These are phyloP conservation scores for Lippia alba DNA, from an alignment of 305 asterid genomes.

Conservation along the genomic window DNA sequence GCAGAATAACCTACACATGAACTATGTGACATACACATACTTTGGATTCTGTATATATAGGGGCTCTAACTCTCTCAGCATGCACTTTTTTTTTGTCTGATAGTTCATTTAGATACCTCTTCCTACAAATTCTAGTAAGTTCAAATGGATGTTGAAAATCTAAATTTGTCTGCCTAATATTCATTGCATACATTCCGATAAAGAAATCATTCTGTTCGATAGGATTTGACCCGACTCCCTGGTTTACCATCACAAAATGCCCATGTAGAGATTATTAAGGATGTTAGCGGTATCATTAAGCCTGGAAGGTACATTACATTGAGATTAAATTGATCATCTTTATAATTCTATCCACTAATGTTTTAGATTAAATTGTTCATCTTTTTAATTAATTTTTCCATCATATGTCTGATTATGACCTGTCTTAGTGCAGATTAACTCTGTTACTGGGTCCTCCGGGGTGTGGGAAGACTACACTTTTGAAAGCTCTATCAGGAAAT, in stretches of 20 bases:
- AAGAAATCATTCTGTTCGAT: constrained; percentile 25
- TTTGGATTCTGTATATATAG: neutral
- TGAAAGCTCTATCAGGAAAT: constrained; percentile 72
- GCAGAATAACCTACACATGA: neutral
- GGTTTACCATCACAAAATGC: constrained; percentile 45
- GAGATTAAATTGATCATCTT: neutral
- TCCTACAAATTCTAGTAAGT: neutral
- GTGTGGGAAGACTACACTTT: constrained; percentile 67
- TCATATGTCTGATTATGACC: neutral
- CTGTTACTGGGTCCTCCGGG: constrained; percentile 82
- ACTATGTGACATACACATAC: neutral
- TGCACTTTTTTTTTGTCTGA: neutral
- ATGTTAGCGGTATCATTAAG: constrained; percentile 54
- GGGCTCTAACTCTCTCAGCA: neutral
- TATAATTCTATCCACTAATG: too few relatives aligned
- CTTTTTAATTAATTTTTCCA: too few relatives aligned
- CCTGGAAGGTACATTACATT: constrained; percentile 52
- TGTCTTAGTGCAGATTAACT: constrained; percentile 55
- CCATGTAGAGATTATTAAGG: constrained; percentile 50
- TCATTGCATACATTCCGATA: neutral
- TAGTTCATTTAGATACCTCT: neutral
- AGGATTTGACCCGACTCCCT: constrained; percentile 45
- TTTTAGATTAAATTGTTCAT: too few relatives aligned
- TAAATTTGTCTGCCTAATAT: neutral
- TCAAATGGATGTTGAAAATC: neutral